Conservation (phyloP, 1,284 basidiomycete genomes). For the Cutaneotrichosporon sp. region DNA sequence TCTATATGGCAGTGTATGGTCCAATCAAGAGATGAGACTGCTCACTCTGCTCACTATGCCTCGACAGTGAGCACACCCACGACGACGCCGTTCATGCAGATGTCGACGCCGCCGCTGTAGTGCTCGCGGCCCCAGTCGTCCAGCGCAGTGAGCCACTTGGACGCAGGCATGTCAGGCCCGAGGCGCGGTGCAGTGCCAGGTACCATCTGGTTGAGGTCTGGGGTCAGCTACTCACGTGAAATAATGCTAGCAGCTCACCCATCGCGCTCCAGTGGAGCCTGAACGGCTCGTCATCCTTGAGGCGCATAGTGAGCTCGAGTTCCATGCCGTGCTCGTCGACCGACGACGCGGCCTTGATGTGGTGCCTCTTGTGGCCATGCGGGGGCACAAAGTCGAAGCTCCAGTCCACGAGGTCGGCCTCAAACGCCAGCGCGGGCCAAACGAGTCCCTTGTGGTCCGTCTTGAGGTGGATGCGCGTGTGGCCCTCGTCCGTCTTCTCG, state of each 20-base stretch:
- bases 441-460: constrained; percentile 71
- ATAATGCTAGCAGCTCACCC: constrained; percentile 31
- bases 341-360: constrained; percentile 67
- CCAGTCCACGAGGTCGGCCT: constrained; percentile 87
- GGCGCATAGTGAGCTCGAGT: constrained; percentile 38
- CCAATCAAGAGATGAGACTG: not conserved
- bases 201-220: constrained; percentile 51
- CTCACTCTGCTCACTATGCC: constrained; percentile 16
- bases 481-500: constrained; percentile 56
- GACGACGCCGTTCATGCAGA: constrained; percentile 45
- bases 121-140: constrained; percentile 43
- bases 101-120: constrained; percentile 44
- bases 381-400: constrained; percentile 74
- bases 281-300: constrained; percentile 32
- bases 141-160: constrained; percentile 43
- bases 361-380: constrained; percentile 71
- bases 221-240: not conserved
- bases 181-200: constrained; percentile 43
- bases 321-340: constrained; percentile 40
- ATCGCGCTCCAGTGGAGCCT: constrained; percentile 48
- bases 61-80: constrained; percentile 40
- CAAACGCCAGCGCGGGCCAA: constrained; percentile 75
- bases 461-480: constrained; percentile 67
- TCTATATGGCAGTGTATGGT: not conserved
- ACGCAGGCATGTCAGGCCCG: constrained; percentile 47